Evolutionary conservation across 2,329 filamentous ascomycete species (phyloP).

Genomic region (Microdochium trichocladiopsis): DNA sequence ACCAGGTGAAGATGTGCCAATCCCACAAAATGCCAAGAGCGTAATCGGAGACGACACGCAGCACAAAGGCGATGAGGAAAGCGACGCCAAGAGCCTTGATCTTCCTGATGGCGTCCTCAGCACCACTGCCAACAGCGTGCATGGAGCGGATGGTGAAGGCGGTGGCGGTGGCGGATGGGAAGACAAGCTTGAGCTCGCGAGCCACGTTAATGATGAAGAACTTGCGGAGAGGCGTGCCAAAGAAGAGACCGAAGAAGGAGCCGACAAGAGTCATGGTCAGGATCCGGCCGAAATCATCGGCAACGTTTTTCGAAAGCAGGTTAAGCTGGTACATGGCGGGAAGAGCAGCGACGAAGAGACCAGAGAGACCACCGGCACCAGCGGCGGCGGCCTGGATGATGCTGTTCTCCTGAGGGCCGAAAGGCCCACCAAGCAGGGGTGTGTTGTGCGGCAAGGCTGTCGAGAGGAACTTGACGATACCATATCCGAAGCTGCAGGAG

Average conservation of each 20-base stretch:
- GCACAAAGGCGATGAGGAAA: slow-evolving; percentile 40
- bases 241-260: slow-evolving; percentile 58
- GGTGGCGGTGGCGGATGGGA: slow-evolving; percentile 52
- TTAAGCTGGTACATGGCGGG: slow-evolving; percentile 53
- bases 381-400: slow-evolving; percentile 54
- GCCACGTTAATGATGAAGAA: slow-evolving; percentile 64
- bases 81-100: slow-evolving; percentile 45
- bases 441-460: slow-evolving; percentile 36
- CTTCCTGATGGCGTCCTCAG: slow-evolving; percentile 44
- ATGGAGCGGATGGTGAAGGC: slow-evolving; percentile 57
- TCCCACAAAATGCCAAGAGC: slow-evolving; percentile 48
- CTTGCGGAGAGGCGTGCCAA: slow-evolving; percentile 55
- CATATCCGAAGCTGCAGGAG: slow-evolving; percentile 40
- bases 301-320: slow-evolving; percentile 39
- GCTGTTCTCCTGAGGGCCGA: slow-evolving; percentile 54
- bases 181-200: slow-evolving; percentile 51
- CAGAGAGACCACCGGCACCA: slow-evolving; percentile 49
- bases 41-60: slow-evolving; percentile 52
- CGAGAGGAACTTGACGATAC: slow-evolving; percentile 46
- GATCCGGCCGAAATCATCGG: slow-evolving; percentile 48
- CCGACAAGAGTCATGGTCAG: slow-evolving; percentile 54
- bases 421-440: slow-evolving; percentile 43
- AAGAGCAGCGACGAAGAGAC: slow-evolving; percentile 51
- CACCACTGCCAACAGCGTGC: slow-evolving; percentile 47
- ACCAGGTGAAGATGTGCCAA: slow-evolving; percentile 45